Evolutionary conservation across 2,329 filamentous ascomycete species (phyloP), one percentile per base, ranked within the genome.

Genomic region (Colletotrichum noveboracense): DNA sequence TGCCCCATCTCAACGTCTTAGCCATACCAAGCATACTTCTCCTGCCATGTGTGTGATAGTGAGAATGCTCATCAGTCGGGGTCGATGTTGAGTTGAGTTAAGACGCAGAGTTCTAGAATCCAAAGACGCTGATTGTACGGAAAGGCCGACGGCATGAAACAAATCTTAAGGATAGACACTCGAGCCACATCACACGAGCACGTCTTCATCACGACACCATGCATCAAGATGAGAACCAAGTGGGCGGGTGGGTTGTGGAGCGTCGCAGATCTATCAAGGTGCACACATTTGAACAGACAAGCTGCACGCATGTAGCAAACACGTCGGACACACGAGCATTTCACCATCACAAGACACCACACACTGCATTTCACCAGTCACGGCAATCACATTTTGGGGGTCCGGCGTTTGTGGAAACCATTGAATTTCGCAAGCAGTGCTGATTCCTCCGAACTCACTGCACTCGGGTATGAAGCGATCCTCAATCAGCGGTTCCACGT

Each of bases 401-500:
- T 16, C 24, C 30, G 32, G 36, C 38, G 32, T 66, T 24, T 71
- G 68, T 77, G 88, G 88, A 91, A 89, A 89, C 86, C 86, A 86
- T 88, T 89, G 87, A 89, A 89, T 90, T 90, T 91, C 87, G 89
- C 89, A 88, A 87, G 89, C 86, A 88, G 86, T 89, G 87, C 85
- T 85, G 84, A 83, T 84, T 85, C 83, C 84, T 82, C 80, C 78
- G 81, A 83, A 83, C 83, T 83, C 86, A 88, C 87, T 88, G 87
- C 87, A 87, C 84, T 85, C 81, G 87, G 87, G 88, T 90, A 90
- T 90, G 88, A 88, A 90, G 89, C 89, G 88, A 90, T 91, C 89
- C 88, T 91, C 89, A 91, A 90, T 86, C 87, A 89, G 88, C 88
- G 85, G 86, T 86, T 89, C 90, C 90, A 91, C 90, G 87, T 91